Base-by-base conservation (phyloP, 352 stramenopile species). In the Phytophthora capsici region DNA sequence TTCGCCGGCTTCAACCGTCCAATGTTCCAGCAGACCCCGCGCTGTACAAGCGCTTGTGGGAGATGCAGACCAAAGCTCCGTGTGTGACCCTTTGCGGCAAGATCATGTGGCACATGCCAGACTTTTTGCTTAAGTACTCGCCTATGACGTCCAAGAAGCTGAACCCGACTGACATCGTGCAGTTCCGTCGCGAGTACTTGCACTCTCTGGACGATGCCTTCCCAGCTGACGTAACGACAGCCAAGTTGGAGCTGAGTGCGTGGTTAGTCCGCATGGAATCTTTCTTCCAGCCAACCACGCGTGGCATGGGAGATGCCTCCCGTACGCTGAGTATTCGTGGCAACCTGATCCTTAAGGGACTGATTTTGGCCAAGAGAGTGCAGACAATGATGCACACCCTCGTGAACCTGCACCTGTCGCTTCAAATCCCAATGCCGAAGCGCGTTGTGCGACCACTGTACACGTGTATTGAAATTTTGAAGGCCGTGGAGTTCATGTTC, bases 401-500 rank as follows among this genome's bases (percentile, higher is more conserved):
- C 25, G 81, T 97, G 25, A 94, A 94, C 47, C 45, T 97, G 25
- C 93, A 98, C 62, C 74, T 95, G n/a, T 88, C 88, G 3, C 73
- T 98, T 19, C 77, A 84, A 34, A 93, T 90, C 40, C 93, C 88
- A 8, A 94, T 94, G 84, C 82, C 77, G n/a, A 97, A 92, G 63
- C 80, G 77, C 9, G 83, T 91, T 20, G 91, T 96, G 25, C 71
- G 84, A n/a, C 88, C 90, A 3, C 48, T 97, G 40, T 91, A 96
- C 56, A 94, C 84, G 12, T 95, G 94, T 48, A 90, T 97, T 45
- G 89, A 97, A 40, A 90, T 97, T 30, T 64, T 97, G 22, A 98
- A 98, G 71, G 86, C 88, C 3, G 89, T 98, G 28, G 91, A 98
- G 65, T 96, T 97, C 53, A 96, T 97, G 89, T 91, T 97, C 62